A percentile compares a stretch with the other conserved stretches of the same genome.
phyloP scores from a whole-genome alignment of 2,329 filamentous ascomycete species.

The Lasiodiplodia sp. region DNA sequence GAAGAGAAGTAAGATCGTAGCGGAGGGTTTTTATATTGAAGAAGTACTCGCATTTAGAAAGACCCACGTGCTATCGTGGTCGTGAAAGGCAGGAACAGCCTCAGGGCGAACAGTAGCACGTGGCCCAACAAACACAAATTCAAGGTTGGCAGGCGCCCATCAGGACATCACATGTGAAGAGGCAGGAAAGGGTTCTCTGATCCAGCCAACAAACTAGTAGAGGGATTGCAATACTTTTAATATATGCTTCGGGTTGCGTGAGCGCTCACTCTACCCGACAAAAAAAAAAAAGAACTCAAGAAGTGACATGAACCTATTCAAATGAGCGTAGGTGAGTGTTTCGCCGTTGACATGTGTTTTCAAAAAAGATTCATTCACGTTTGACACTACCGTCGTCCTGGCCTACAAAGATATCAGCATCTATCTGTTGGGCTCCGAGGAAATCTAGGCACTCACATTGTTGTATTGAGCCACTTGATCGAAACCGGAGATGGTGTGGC shows the following conservation, averaged over 20 bases:
- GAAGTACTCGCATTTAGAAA: background rate
- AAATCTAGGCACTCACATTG: background rate
- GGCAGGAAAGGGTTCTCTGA: background rate
- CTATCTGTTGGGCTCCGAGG: background rate
- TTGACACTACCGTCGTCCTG: background rate
- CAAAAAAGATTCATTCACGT: background rate
- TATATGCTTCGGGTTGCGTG: background rate
- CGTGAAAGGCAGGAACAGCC: background rate
- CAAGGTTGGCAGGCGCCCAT: background rate
- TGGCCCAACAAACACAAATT: background rate
- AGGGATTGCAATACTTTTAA: background rate
- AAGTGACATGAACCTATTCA: background rate
- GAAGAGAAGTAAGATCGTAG: background rate
- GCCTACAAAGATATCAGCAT: background rate
- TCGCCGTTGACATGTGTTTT: background rate
- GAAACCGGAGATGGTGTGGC: background rate
- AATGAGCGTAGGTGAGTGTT: background rate
- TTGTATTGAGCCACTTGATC: slow-evolving; percentile 12
- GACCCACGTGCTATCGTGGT: background rate
- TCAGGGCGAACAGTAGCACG: background rate
- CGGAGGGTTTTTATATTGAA: background rate
- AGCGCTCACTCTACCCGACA: background rate
- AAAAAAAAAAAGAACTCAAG: background rate
- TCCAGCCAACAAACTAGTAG: background rate
- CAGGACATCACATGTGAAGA: background rate